Evolutionary conservation across 768 basidiomycete species (phyloP).

Genomic region (Hypholoma fasciculare): DNA sequence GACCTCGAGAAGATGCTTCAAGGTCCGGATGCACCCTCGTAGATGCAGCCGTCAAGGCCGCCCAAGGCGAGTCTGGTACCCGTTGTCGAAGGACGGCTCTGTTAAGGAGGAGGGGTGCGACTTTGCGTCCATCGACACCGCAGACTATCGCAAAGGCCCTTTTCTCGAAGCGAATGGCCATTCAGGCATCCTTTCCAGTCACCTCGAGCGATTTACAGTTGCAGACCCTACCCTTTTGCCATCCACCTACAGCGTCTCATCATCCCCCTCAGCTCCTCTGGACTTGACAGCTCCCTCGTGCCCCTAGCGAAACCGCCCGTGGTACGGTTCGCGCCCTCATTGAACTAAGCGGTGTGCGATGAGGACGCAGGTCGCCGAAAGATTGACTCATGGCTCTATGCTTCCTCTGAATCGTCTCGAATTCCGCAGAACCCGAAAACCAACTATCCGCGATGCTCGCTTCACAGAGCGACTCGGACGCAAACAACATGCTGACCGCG

Average conservation of each 20-base stretch:
- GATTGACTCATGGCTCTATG: conserved; percentile 83
- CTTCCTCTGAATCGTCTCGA: conserved; percentile 90
- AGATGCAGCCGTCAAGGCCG: conserved; percentile 73
- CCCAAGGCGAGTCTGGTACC: conserved; percentile 49
- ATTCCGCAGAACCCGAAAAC: conserved; percentile 86
- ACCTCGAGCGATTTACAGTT: conserved; percentile 66
- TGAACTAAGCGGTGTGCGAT: conserved; percentile 93
- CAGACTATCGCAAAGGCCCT: conserved; percentile 69
- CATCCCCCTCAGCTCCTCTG: conserved; percentile 47
- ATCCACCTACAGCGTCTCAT: conserved; percentile 79
- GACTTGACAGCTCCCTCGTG: conserved; percentile 35
- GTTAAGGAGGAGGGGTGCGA: conserved; percentile 61
- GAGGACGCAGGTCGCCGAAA: conserved; percentile 83
- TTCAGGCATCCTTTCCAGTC: conserved; percentile 82
- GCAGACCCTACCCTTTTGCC: conserved; percentile 62
- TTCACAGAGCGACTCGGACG: conserved; percentile 88
- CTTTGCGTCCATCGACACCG: conserved; percentile 43
- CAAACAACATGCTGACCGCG: conserved; percentile 89
- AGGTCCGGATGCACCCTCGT: conserved; percentile 61
- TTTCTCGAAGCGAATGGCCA: conserved; percentile 78
- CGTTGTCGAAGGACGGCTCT: conserved; percentile 35
- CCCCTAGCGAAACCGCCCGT: conserved; percentile 61
- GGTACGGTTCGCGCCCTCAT: conserved; percentile 89
- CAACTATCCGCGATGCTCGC: conserved; percentile 84
- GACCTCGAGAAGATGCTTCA: conserved; percentile 69